phyloP scores from a whole-genome alignment of 805 yeast species.

The Yarrowia bubula region DNA sequence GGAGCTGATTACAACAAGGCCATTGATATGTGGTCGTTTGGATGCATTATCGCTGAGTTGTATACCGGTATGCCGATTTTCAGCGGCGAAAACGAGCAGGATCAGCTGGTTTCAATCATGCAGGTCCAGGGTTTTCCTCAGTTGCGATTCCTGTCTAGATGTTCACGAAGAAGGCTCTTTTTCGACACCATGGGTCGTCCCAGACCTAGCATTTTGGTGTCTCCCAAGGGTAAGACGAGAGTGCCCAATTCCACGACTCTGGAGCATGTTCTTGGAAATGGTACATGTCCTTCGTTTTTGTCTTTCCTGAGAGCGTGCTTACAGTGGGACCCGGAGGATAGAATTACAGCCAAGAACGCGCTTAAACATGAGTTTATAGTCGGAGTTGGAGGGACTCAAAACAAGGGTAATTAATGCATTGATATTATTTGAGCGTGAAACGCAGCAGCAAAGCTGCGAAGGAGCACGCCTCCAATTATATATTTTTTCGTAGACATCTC shows the following conservation, averaged over 20 bases:
- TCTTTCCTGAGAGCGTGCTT: conserved; percentile 57
- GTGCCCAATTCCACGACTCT: conserved; percentile 35
- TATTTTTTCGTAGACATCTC: too few relatives aligned
- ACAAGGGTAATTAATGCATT: conserved; percentile 3
- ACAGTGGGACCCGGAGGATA: conserved; percentile 67
- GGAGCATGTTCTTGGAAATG: conserved; percentile 32
- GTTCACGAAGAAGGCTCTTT: conserved; percentile 41
- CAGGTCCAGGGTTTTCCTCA: conserved; percentile 89
- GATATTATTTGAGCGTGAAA: not conserved
- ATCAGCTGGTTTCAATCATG: conserved; percentile 86
- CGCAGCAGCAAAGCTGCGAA: too few relatives aligned
- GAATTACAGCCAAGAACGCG: conserved; percentile 41
- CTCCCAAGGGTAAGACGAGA: conserved; percentile 34
- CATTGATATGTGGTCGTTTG: conserved; percentile 97
- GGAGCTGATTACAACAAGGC: conserved; percentile 87
- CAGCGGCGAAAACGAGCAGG: conserved; percentile 86
- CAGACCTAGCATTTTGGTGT: conserved; percentile 29
- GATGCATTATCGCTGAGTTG: conserved; percentile 95
- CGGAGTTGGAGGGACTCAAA: conserved; percentile 20
- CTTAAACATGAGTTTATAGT: conserved; percentile 41
- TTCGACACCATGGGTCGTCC: conserved; percentile 42
- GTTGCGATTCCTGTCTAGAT: conserved; percentile 40
- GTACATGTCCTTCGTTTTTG: conserved; percentile 36
- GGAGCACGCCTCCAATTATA: too few relatives aligned
- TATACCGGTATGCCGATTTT: conserved; percentile 89